A percentile compares a stretch with the other conserved stretches of the same genome.
These are phyloP conservation scores for Setomelanomma holmii DNA, from an alignment of 2,329 filamentous ascomycete species.

Conservation along the genomic window DNA sequence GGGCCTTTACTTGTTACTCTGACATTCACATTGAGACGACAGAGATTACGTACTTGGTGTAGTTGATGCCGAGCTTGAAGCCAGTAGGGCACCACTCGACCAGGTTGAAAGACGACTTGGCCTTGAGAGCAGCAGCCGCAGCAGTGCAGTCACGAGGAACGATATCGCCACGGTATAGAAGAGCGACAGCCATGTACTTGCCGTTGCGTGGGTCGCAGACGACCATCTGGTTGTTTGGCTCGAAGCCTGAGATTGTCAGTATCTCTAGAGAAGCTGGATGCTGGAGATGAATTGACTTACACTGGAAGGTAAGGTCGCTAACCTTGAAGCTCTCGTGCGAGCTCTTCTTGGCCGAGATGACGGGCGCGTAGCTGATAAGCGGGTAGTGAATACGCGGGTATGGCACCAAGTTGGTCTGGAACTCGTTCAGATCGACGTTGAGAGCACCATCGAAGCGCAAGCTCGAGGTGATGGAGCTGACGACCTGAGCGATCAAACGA, in stretches of 20 bases:
- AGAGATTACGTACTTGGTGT: conserved; percentile 58
- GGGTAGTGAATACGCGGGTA: conserved; percentile 79
- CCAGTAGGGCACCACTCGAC: conserved; percentile 79
- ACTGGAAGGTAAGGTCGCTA: conserved; percentile 76
- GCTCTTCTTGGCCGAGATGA: conserved; percentile 76
- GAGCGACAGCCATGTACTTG: conserved; percentile 78
- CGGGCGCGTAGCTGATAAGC: conserved; percentile 74
- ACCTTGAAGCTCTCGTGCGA: conserved; percentile 89
- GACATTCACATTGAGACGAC: neutral
- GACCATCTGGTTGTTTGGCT: conserved; percentile 82
- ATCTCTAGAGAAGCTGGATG: neutral
- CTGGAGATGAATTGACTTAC: conserved; percentile 48
- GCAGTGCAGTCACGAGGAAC: conserved; percentile 73
- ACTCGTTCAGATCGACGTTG: conserved; percentile 78
- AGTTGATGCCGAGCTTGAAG: conserved; percentile 80
- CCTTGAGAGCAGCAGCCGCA: conserved; percentile 72
- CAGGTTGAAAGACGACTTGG: conserved; percentile 75
- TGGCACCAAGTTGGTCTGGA: conserved; percentile 78
- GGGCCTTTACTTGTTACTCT: conserved; percentile 69
- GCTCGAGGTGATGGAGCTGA: conserved; percentile 76
- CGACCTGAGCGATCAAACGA: conserved; percentile 75
- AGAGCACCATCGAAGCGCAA: conserved; percentile 75
- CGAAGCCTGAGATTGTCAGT: conserved; percentile 63
- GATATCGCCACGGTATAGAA: conserved; percentile 75
- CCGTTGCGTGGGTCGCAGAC: conserved; percentile 76